phyloP scores from a whole-genome alignment of 2,329 filamentous ascomycete species.

The Sodiomyces alkalinus region DNA sequence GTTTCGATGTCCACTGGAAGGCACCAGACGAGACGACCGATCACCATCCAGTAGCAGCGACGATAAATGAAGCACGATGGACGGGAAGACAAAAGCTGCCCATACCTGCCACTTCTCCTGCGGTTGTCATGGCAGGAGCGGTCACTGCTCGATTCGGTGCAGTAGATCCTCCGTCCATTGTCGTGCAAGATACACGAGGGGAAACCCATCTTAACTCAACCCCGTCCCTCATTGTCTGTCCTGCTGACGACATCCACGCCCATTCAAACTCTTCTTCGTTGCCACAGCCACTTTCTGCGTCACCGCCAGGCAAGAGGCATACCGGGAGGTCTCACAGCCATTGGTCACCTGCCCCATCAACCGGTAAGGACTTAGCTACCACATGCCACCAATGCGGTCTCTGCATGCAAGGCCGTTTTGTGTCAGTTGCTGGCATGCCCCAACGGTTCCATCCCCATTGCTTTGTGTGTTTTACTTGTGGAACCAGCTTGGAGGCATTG shows the following conservation, averaged over 20 bases:
- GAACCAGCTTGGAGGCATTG: constrained; percentile 79
- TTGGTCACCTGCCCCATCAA: constrained; percentile 39
- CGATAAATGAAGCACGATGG: no score
- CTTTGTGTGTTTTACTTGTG: constrained; percentile 79
- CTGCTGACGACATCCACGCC: constrained; percentile 23
- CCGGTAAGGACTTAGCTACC: constrained; percentile 11
- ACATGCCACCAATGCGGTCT: constrained; percentile 72
- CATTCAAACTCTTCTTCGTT: constrained; percentile 1
- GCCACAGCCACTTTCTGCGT: constrained; percentile 3
- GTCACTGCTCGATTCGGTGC: no score
- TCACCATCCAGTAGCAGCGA: constrained; percentile 31
- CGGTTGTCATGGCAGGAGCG: no score
- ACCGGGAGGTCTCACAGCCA: constrained; percentile 30
- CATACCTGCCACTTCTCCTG: no score
- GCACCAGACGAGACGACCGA: constrained; percentile 56
- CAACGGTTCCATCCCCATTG: constrained; percentile 86
- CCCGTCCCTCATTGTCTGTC: constrained; percentile 25
- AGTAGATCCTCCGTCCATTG: constrained; percentile 29
- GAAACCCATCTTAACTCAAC: not conserved
- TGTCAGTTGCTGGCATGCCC: constrained; percentile 57
- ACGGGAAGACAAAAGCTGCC: constrained; percentile 36
- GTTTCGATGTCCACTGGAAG: constrained; percentile 79
- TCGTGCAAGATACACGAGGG: constrained; percentile 20
- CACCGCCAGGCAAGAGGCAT: constrained; percentile 16
- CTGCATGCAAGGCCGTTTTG: constrained; percentile 80